These are phyloP conservation scores for Celoporthe dispersa DNA, from an alignment of 2,329 filamentous ascomycete species.

Conservation along the genomic window DNA sequence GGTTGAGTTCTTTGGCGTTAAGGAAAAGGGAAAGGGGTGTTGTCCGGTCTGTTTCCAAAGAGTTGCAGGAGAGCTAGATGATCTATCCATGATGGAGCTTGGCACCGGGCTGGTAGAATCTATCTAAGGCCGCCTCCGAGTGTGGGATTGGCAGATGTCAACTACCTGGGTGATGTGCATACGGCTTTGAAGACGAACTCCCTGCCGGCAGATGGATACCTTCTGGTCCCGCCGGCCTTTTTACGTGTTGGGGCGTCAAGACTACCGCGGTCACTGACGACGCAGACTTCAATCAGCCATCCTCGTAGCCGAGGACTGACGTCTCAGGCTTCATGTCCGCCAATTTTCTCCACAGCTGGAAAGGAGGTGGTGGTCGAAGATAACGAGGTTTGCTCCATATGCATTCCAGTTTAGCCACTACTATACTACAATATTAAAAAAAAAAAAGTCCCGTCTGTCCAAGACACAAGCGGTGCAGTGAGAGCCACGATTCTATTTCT, in stretches of 20 bases:
- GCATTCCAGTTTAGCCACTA: not conserved
- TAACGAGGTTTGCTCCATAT: not conserved
- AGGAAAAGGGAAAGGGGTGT: slow-evolving; percentile 29
- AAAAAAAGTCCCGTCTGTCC: not conserved
- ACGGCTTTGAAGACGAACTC: not conserved
- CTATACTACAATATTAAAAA: not conserved
- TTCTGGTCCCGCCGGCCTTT: not conserved
- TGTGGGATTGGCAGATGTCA: not conserved
- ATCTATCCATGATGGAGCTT: slow-evolving; percentile 6
- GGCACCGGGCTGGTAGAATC: not conserved
- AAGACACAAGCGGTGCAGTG: not conserved
- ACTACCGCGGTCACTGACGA: not conserved
- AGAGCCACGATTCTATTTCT: not conserved
- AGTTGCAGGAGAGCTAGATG: slow-evolving; percentile 14
- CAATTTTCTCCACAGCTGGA: not conserved
- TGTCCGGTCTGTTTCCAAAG: slow-evolving; percentile 8
- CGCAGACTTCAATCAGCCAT: not conserved
- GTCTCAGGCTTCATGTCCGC: not conserved
- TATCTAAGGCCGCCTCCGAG: not conserved
- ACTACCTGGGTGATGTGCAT: not conserved
- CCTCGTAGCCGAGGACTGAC: not conserved
- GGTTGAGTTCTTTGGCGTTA: slow-evolving; percentile 29
- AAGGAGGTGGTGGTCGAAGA: not conserved
- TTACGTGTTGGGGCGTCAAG: not conserved
- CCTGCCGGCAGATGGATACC: not conserved